Percentiles rank a stretch among this genome's conserved stretches.
Conservation (phyloP, 2,329 filamentous ascomycete genomes). For the Phyllosticta citribraziliensis region DNA sequence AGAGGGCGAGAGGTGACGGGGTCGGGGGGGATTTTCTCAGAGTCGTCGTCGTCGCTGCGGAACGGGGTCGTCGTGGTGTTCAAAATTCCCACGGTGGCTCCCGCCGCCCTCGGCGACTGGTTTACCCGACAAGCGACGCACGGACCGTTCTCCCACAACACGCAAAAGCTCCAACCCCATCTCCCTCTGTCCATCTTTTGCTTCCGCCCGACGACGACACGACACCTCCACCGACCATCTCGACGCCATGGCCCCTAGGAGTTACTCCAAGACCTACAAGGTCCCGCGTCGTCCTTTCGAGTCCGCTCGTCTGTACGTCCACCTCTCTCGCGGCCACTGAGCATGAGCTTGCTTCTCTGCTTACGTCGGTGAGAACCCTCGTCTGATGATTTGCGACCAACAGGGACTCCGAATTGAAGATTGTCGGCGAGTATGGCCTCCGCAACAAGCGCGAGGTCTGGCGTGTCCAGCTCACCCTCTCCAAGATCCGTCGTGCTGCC, state of each 20-base stretch:
- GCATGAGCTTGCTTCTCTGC: constrained; percentile 86
- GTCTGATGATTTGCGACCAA: constrained; percentile 37
- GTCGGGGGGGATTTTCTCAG: not conserved
- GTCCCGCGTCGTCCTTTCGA: constrained; percentile 97
- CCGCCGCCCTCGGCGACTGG: not conserved
- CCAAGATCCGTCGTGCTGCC: constrained; percentile 99
- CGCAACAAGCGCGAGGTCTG: constrained; percentile 99
- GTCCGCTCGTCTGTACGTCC: constrained; percentile 98
- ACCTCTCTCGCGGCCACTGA: constrained; percentile 77
- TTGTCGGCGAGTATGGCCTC: constrained; percentile 99
- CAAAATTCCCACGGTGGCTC: constrained; percentile 6
- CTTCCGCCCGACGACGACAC: constrained; percentile 20
- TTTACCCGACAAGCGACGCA: constrained; percentile 7
- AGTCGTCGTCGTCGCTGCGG: constrained; percentile 8
- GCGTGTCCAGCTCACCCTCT: constrained; percentile 98
- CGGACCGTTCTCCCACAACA: not conserved
- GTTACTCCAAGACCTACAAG: constrained; percentile 99
- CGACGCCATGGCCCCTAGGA: constrained; percentile 41
- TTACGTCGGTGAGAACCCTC: constrained; percentile 73
- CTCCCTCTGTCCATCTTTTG: not conserved
- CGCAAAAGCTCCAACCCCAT: constrained; percentile 1
- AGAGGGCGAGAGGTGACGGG: constrained; percentile 1
- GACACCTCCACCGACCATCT: constrained; percentile 1
- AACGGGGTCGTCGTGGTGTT: not conserved
- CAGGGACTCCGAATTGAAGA: constrained; percentile 99